Percentiles rank a stretch among this genome's conserved stretches.
Conservation (phyloP, 208 protist genomes). For the Herpetomonas samuelpessoai region DNA sequence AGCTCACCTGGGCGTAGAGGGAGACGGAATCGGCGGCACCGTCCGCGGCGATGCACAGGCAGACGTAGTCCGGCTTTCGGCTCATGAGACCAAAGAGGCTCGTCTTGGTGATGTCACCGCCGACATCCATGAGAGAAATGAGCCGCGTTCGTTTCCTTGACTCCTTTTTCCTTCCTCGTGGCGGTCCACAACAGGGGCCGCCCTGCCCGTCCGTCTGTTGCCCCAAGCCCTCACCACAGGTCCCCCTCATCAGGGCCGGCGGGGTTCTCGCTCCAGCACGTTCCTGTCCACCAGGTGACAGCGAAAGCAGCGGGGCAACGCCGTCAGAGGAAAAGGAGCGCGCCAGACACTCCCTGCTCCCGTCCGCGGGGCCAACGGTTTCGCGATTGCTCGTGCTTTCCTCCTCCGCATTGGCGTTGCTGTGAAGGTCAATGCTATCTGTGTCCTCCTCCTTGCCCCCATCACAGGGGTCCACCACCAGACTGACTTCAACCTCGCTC, state of each 20-base stretch:
- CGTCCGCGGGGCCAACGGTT: neutral
- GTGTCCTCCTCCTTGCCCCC: neutral
- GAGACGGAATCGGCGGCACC: conserved; percentile 23
- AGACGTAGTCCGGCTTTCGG: conserved; percentile 87
- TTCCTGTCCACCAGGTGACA: too few relatives aligned
- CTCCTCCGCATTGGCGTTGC: neutral
- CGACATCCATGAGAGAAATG: conserved; percentile 71
- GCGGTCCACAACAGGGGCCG: too few relatives aligned
- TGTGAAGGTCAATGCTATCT: neutral
- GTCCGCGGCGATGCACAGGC: conserved; percentile 62
- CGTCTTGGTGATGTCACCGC: conserved; percentile 75
- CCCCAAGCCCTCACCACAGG: neutral
- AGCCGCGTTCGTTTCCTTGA: conserved; percentile 7
- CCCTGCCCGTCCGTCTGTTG: neutral
- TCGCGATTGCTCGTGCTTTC: neutral
- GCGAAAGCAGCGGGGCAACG: conserved; percentile 4
- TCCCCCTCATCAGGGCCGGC: neutral
- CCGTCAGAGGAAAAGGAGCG: neutral
- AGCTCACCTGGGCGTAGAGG: conserved; percentile 91
- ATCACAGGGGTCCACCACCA: neutral
- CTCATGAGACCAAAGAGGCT: conserved; percentile 94
- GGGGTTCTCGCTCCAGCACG: too few relatives aligned
- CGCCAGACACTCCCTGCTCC: too few relatives aligned
- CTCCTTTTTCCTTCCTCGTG: neutral
- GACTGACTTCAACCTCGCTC: neutral